Evolutionary conservation across 257 asterid species (phyloP).

Genomic region (Echium plantagineum): DNA sequence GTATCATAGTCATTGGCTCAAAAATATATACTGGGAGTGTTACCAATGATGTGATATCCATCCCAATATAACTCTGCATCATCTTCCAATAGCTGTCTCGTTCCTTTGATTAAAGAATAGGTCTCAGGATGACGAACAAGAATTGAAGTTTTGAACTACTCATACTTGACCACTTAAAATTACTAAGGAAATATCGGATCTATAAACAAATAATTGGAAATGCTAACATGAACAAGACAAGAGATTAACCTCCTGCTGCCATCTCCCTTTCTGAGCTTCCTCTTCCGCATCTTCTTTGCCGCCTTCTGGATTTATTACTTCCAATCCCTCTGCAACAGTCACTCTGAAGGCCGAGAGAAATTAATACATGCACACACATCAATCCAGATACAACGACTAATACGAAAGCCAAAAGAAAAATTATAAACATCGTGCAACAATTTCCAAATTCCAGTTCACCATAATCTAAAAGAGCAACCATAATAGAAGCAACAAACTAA

Average conservation of each 20-base stretch:
- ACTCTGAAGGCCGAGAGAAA: slow-evolving; percentile 22
- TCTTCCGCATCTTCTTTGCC: slow-evolving; percentile 78
- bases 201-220: slow-evolving; percentile 5
- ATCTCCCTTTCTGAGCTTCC: slow-evolving; percentile 91
- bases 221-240: neutral
- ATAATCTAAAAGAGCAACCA: neutral
- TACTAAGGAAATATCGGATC: neutral
- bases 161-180: neutral
- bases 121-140: slow-evolving; percentile 11
- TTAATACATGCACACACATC: slow-evolving; percentile 2
- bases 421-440: neutral
- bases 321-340: slow-evolving; percentile 76
- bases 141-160: too few species aligned
- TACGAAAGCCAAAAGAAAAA: neutral
- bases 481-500: neutral
- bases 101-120: slow-evolving; percentile 33
- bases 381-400: slow-evolving; percentile 3
- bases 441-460: neutral
- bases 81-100: slow-evolving; percentile 79
- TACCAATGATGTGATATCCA: slow-evolving; percentile 88
- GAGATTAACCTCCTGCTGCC: slow-evolving; percentile 54
- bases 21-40: slow-evolving; percentile 85
- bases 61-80: slow-evolving; percentile 91
- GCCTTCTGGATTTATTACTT: slow-evolving; percentile 93
- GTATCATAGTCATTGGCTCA: slow-evolving; percentile 97